Base-by-base conservation (phyloP, 2,329 filamentous ascomycete genomes). In the Colletotrichum karsti region DNA sequence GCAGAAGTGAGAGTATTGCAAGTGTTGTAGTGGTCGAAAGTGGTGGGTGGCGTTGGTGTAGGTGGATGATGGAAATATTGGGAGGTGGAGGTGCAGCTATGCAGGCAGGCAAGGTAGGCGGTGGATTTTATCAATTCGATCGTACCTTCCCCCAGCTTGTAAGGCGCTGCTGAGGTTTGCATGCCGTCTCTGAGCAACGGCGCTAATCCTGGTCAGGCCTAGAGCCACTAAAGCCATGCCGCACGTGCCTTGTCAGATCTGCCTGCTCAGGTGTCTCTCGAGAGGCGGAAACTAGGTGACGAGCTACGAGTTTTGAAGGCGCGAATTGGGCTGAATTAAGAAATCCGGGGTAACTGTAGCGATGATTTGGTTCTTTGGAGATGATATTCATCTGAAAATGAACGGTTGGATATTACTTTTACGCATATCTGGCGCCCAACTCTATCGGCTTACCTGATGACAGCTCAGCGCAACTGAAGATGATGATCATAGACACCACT, bases 61-160 rank as follows among this genome's bases (percentile, higher is more conserved):
- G 37, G 42, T 60, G 20, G 53, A 33, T 56, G 54, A 44, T 59
- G 50, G 30, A 53, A 69, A 46, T 42, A 51, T 35, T 65, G 50
- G 30, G 48, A 69, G 41, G 41, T 60, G 57, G 61, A 69, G 55
- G 68, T 50, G 28, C 42, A 41, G 61, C 61, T 53, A 39, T 30
- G 51, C 53, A 59, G 55, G 61, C 60, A 59, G 46, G 13, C 15
- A 30, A 50, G 46, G 46, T 50, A 50, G 46, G 33, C 55, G 51
- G 50, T 41, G 54, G 64, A 46, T 64, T 65, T 70, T 69, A 69
- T 69, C 44, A 54, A 39, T 58, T 57, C 46, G 56, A 67, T 69
- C 54, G 67, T 61, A 70, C 62, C 65, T 66, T 67, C 58, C 63
- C 44, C 58, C 59, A 55, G 56, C 67, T 68, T 69, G 39, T 56